These are phyloP conservation scores for Crithidia expoeki DNA, from an alignment of 208 protist species.

Conservation along the genomic window DNA sequence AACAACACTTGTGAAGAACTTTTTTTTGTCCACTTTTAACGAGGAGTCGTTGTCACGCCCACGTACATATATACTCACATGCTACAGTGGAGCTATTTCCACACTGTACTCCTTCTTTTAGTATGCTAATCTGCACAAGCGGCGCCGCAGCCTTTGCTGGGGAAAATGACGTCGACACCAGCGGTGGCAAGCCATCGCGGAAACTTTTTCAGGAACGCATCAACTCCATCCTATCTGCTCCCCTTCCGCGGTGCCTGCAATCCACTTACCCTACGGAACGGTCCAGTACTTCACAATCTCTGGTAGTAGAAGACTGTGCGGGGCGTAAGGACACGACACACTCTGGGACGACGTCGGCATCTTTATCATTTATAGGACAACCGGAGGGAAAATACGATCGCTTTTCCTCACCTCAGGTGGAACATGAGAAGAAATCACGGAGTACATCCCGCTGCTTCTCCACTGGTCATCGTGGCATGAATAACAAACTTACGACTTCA, in stretches of 20 bases:
- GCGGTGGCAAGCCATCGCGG: conserved; percentile 7
- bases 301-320: neutral
- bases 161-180: neutral
- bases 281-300: neutral
- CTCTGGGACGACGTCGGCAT: neutral
- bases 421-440: neutral
- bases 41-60: too few relatives aligned
- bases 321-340: neutral
- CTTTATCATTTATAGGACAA: too few relatives aligned
- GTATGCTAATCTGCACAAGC: neutral
- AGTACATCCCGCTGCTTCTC: neutral
- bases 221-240: conserved; percentile 45
- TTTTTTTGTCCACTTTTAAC: too few relatives aligned
- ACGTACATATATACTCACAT: too few relatives aligned
- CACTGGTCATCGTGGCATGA: neutral
- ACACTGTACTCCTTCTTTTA: neutral
- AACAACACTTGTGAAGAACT: too few relatives aligned
- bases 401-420: too few relatives aligned
- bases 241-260: conserved; percentile 55
- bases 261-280: neutral
- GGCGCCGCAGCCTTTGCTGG: neutral
- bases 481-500: neutral
- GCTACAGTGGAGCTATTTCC: neutral
- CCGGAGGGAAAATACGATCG: too few relatives aligned
- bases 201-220: conserved; percentile 31